Conservation (phyloP, 2,329 filamentous ascomycete genomes). For the Onygena corvina region DNA sequence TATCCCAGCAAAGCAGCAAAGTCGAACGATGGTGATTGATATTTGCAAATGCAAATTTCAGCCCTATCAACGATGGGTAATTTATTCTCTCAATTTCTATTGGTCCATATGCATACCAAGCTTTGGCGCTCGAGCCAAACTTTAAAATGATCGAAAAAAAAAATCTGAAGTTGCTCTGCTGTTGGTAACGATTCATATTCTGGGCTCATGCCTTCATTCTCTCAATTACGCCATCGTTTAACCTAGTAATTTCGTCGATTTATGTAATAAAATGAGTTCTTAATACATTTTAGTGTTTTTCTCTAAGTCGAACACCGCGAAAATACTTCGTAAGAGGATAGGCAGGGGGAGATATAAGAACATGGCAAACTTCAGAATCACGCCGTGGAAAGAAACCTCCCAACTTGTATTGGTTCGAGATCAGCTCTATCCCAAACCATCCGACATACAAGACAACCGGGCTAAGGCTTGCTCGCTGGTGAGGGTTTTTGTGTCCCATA, state of each 20-base stretch:
- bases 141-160: constrained; percentile 1
- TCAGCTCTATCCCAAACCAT: constrained; percentile 30
- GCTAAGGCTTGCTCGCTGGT: constrained; percentile 31
- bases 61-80: not conserved
- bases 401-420: constrained; percentile 28
- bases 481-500: constrained; percentile 16
- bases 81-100: not conserved
- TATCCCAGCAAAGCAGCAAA: too few species aligned
- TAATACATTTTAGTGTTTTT: constrained; percentile 16
- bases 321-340: not conserved
- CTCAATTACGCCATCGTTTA: too few species aligned
- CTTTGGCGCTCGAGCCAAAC: constrained; percentile 1
- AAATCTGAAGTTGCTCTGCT: not conserved
- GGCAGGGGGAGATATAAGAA: not conserved
- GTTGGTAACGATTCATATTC: not conserved
- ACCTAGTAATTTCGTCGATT: too few species aligned
- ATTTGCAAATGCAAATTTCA: constrained; percentile 1
- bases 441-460: constrained; percentile 29
- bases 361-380: constrained; percentile 33
- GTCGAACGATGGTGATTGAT: not conserved
- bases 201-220: not conserved
- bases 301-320: too few species aligned
- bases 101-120: not conserved
- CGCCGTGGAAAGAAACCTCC: constrained; percentile 31
- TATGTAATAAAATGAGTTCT: too few species aligned